Conservation (phyloP, 176 grass and related monocot genomes). For the Otatea glauca region DNA sequence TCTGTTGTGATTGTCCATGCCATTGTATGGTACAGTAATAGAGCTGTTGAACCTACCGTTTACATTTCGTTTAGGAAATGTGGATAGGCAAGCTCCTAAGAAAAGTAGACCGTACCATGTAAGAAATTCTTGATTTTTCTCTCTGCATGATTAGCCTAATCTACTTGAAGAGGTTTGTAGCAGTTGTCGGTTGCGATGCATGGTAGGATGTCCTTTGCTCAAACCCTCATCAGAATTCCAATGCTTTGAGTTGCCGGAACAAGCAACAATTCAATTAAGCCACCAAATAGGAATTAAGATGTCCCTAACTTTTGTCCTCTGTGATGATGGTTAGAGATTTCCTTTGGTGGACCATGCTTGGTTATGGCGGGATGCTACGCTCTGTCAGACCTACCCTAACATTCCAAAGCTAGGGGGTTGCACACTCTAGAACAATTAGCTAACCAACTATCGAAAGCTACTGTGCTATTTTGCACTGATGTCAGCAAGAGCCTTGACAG, state of each 20-base stretch:
- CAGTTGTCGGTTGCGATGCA: neutral
- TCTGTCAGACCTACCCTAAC: slow-evolving; percentile 36
- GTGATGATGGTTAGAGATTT: slow-evolving; percentile 16
- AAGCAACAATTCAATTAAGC: neutral
- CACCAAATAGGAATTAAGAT: slow-evolving; percentile 8
- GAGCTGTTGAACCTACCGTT: slow-evolving; percentile 47
- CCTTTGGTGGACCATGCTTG: slow-evolving; percentile 17
- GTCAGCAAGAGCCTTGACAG: neutral
- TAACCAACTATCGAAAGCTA: slow-evolving; percentile 33
- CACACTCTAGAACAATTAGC: slow-evolving; percentile 8
- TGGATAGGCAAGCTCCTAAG: neutral
- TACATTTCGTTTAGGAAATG: slow-evolving; percentile 15
- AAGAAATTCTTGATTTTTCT: slow-evolving; percentile 10
- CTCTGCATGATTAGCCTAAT: neutral
- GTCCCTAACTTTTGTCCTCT: slow-evolving; percentile 14
- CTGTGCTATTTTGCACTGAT: neutral
- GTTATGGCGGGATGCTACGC: slow-evolving; percentile 10
- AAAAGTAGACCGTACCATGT: neutral
- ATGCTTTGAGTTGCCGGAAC: neutral
- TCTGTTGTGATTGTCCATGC: neutral
- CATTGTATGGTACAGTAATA: neutral
- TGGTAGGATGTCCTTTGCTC: neutral
- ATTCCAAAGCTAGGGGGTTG: slow-evolving; percentile 11
- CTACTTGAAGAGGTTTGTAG: slow-evolving; percentile 12
- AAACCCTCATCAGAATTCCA: neutral